Conservation (phyloP, 2,329 filamentous ascomycete genomes). For the Fusarium begoniae region DNA sequence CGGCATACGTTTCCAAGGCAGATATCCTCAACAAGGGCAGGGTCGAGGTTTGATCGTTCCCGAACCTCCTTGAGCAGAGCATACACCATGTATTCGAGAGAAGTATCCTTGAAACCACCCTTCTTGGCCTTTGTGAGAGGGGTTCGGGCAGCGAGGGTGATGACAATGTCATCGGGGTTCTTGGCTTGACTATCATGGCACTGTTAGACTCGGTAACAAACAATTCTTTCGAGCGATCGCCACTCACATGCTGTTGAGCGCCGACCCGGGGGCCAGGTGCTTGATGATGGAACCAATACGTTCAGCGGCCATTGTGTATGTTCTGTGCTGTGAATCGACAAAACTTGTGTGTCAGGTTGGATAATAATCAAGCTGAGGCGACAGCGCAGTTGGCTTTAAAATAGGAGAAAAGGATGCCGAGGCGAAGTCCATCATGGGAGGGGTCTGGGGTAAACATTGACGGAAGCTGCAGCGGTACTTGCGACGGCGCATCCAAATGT, state of each 20-base stretch:
- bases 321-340: not conserved
- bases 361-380: not conserved
- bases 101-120: constrained; percentile 95
- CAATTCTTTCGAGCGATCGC: not conserved
- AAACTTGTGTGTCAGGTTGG: not conserved
- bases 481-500: constrained; percentile 15
- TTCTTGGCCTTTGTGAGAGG: constrained; percentile 89
- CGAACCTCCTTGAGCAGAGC: constrained; percentile 81
- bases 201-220: constrained; percentile 4
- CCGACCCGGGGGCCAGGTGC: constrained; percentile 80
- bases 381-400: constrained; percentile 21
- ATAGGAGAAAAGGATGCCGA: constrained; percentile 26
- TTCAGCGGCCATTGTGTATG: constrained; percentile 77
- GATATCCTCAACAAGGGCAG: constrained; percentile 86
- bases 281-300: constrained; percentile 87
- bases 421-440: constrained; percentile 34
- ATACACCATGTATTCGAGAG: constrained; percentile 86
- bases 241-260: constrained; percentile 79
- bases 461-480: constrained; percentile 38
- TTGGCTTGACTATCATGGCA: constrained; percentile 74
- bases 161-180: constrained; percentile 96
- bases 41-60: constrained; percentile 79
- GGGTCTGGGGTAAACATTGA: constrained; percentile 25
- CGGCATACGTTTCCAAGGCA: constrained; percentile 83
- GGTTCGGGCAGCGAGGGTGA: constrained; percentile 90